phyloP scores from a whole-genome alignment of 129 eudicot genomes.

The Calendula officinalis region DNA sequence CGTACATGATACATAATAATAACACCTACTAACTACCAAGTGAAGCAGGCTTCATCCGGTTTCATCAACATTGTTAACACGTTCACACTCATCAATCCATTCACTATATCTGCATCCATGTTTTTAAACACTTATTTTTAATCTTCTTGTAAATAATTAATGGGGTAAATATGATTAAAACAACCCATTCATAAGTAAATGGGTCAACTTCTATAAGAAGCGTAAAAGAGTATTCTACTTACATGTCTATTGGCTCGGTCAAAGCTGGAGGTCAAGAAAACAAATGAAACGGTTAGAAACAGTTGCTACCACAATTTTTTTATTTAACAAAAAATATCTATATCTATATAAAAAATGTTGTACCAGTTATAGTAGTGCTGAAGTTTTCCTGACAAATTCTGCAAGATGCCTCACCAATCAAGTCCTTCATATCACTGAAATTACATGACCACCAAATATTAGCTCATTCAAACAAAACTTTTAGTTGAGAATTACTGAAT shows the following conservation, averaged over 20 bases:
- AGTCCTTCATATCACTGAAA: slow-evolving; percentile 91
- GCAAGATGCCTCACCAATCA: slow-evolving; percentile 85
- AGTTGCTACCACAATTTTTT: neutral
- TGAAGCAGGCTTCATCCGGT: slow-evolving; percentile 7
- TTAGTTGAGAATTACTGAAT: no score
- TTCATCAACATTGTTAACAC: slow-evolving; percentile 78
- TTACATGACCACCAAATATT: slow-evolving; percentile 7
- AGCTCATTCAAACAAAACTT: neutral
- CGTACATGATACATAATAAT: slow-evolving; percentile 20
- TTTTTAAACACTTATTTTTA: neutral
- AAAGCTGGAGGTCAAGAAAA: slow-evolving; percentile 51
- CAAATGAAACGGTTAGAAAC: slow-evolving; percentile 4
- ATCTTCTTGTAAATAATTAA: neutral
- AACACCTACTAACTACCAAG: neutral
- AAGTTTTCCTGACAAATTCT: slow-evolving; percentile 89
- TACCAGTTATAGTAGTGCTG: slow-evolving; percentile 84
- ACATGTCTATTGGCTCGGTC: slow-evolving; percentile 93
- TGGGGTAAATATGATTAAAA: neutral
- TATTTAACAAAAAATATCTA: neutral
- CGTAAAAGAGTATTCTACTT: slow-evolving; percentile 35
- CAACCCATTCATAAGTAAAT: neutral
- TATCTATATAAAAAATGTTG: neutral
- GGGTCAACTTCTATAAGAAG: neutral
- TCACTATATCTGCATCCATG: slow-evolving; percentile 69
- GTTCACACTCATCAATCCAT: slow-evolving; percentile 98